Evolutionary conservation across 2,329 filamentous ascomycete genomes (phyloP).

Genomic region (Cryphonectria japonica): DNA sequence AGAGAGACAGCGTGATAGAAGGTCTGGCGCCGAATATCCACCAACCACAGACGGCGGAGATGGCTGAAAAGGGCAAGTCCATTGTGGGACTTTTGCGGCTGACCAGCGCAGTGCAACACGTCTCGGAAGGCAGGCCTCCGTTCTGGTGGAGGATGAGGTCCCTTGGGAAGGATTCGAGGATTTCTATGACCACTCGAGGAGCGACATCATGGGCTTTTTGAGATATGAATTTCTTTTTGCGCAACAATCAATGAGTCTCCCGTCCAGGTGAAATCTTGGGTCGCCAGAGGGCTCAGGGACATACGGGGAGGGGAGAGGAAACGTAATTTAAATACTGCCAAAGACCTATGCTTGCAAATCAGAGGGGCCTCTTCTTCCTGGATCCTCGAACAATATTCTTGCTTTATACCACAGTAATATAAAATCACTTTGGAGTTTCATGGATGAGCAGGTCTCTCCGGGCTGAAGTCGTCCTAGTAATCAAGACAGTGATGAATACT

Average conservation of each 20-base stretch:
- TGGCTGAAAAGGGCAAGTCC: background rate
- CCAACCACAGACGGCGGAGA: constrained; percentile 1
- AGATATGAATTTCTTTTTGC: background rate
- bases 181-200: background rate
- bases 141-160: background rate
- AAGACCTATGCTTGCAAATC: background rate
- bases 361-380: background rate
- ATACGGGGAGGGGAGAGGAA: background rate
- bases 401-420: background rate
- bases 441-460: background rate
- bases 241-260: background rate
- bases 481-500: background rate
- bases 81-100: background rate
- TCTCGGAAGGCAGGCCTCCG: constrained; percentile 12
- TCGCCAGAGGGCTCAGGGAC: background rate
- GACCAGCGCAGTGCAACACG: background rate
- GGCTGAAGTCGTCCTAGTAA: background rate
- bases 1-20: background rate
- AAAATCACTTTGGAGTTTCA: background rate
- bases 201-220: background rate
- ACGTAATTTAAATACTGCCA: background rate
- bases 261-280: background rate
- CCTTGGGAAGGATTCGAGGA: background rate
- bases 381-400: background rate
- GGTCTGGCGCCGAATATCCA: background rate